Percentiles rank a stretch among this genome's conserved stretches.
Conservation (phyloP, 2,329 filamentous ascomycete species). For the Pseudogymnoascus pannorum region DNA sequence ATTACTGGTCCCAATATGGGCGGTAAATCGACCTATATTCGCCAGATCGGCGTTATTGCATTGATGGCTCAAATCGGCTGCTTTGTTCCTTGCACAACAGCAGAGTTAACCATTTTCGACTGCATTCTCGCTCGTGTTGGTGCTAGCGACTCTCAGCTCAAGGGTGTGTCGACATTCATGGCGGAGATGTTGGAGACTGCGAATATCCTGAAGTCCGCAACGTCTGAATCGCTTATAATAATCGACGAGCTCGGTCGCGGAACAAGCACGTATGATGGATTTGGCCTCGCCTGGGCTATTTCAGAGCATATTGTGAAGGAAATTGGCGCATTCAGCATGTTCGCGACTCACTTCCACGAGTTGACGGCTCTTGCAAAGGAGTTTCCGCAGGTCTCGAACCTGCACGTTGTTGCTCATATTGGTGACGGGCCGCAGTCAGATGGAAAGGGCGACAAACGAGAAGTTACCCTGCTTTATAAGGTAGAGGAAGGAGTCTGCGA, state of each 20-base stretch:
- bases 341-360: constrained; percentile 98
- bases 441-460: constrained; percentile 49
- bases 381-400: constrained; percentile 79
- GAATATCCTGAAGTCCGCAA: constrained; percentile 96
- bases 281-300: constrained; percentile 98
- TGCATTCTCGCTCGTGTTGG: constrained; percentile 94
- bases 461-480: constrained; percentile 95
- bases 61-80: constrained; percentile 96
- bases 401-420: constrained; percentile 96
- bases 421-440: constrained; percentile 26
- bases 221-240: constrained; percentile 91
- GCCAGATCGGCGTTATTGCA: constrained; percentile 92
- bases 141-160: constrained; percentile 91
- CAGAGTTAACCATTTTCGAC: constrained; percentile 92
- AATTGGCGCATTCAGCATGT: constrained; percentile 89
- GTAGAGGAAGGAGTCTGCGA: constrained; percentile 94
- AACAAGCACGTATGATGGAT: constrained; percentile 96
- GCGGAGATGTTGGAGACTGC: constrained; percentile 98
- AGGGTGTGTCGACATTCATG: constrained; percentile 98
- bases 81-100: constrained; percentile 86
- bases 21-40: constrained; percentile 96
- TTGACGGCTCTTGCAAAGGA: constrained; percentile 83
- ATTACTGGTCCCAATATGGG: constrained; percentile 99
- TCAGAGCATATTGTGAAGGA: constrained; percentile 95
- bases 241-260: constrained; percentile 96